These are phyloP conservation scores for Huntiella decipiens DNA, from an alignment of 2,329 filamentous ascomycete species.

Conservation along the genomic window DNA sequence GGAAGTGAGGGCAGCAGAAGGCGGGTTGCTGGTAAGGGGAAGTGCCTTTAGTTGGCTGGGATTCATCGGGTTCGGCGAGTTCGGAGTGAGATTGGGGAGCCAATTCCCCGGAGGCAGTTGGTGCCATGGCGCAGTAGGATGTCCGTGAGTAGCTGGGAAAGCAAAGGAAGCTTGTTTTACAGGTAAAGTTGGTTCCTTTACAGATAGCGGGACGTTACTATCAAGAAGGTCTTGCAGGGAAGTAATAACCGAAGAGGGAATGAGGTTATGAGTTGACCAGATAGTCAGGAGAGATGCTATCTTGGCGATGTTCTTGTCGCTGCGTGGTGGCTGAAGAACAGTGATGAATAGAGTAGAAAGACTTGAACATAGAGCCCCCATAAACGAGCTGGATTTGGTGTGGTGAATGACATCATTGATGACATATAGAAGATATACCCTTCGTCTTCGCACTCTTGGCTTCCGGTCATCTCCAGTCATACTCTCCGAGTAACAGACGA, in stretches of 20 bases:
- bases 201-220: conserved; percentile 15
- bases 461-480: background rate
- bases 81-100: conserved; percentile 58
- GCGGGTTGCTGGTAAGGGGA: conserved; percentile 48
- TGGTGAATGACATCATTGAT: conserved; percentile 64
- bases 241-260: conserved; percentile 31
- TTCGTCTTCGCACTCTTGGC: conserved; percentile 32
- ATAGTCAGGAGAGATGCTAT: conserved; percentile 44
- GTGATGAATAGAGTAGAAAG: conserved; percentile 30
- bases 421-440: conserved; percentile 59
- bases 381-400: conserved; percentile 15
- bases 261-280: conserved; percentile 52
- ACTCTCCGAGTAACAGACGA: conserved; percentile 37
- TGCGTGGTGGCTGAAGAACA: conserved; percentile 37
- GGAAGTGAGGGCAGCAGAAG: conserved; percentile 42
- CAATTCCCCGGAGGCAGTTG: conserved; percentile 69
- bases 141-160: conserved; percentile 61
- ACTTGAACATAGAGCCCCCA: background rate
- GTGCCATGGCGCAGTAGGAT: conserved; percentile 54
- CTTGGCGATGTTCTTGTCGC: conserved; percentile 47
- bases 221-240: conserved; percentile 41
- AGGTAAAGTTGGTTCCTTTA: conserved; percentile 7
- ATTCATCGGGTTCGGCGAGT: conserved; percentile 57
- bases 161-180: conserved; percentile 44
- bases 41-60: conserved; percentile 52